Evolutionary conservation across 2,329 filamentous ascomycete species (phyloP).

Genomic region (Chaetomium globosum): DNA sequence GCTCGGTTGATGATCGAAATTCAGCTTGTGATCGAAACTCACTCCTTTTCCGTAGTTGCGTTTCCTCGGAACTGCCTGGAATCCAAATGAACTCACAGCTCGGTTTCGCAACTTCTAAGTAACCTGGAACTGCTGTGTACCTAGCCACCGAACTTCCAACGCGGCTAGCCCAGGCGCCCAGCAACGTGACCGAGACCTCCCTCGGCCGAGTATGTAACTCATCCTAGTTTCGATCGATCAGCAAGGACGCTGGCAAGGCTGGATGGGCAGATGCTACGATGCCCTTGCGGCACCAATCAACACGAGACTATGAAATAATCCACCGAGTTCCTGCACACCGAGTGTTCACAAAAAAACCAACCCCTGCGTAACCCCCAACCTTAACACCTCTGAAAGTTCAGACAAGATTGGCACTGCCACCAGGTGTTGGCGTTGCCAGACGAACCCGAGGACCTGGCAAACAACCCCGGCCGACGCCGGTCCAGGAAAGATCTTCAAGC

Average conservation of each 20-base stretch:
- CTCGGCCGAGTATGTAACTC: neutral
- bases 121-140: neutral
- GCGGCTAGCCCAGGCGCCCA: conserved; percentile 7
- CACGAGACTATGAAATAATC: neutral
- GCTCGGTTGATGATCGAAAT: conserved; percentile 5
- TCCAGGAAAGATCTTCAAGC: neutral
- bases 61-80: conserved; percentile 18
- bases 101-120: too few species aligned
- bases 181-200: conserved; percentile 10
- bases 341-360: neutral
- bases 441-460: conserved; percentile 5
- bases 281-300: neutral
- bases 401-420: neutral
- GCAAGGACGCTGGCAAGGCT: neutral
- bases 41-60: neutral
- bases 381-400: neutral
- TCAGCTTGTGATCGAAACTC: neutral
- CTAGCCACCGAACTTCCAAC: conserved; percentile 14
- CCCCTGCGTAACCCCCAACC: conserved; percentile 17
- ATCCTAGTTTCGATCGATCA: conserved; percentile 7
- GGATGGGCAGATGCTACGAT: neutral
- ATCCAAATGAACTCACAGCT: neutral
- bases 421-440: neutral
- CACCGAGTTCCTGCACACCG: neutral
- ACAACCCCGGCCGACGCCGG: neutral